These are phyloP conservation scores for Rhodotorula sp. DNA, from an alignment of 1,284 basidiomycete species.

Conservation along the genomic window DNA sequence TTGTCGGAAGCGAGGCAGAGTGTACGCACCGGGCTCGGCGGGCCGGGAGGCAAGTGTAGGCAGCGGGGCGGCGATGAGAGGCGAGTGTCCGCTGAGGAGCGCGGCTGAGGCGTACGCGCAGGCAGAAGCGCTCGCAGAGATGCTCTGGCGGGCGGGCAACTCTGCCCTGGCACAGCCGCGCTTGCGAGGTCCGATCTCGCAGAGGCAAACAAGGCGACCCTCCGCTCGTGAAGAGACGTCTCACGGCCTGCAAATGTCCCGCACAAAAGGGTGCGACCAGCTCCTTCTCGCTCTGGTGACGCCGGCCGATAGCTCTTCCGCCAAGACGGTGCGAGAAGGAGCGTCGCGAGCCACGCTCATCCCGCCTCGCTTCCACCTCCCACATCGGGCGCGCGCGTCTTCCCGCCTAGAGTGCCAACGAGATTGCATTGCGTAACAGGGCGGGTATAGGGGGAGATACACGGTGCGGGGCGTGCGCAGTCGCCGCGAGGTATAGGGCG, in stretches of 20 bases:
- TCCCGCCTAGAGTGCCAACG: not conserved
- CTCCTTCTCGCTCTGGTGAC: not conserved
- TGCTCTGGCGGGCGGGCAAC: no score
- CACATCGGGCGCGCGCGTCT: not conserved
- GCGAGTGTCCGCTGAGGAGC: accelerated
- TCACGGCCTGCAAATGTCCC: no score
- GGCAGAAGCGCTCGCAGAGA: no score
- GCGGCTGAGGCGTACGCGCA: not conserved
- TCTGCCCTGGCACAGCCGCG: no score
- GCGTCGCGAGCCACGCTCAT: not conserved
- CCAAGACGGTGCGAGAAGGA: not conserved
- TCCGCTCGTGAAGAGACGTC: no score
- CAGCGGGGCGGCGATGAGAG: not conserved
- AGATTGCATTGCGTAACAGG: not conserved
- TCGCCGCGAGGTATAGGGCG: not conserved
- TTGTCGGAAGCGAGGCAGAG: not conserved
- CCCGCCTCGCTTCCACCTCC: not conserved
- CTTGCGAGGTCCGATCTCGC: no score
- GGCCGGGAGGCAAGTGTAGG: not conserved
- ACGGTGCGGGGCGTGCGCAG: not conserved
- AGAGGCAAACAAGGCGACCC: no score
- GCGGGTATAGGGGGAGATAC: not conserved
- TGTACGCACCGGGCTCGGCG: not conserved
- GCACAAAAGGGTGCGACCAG: no score
- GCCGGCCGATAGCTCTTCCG: no score